These are phyloP conservation scores for Termitomyces sp. DNA, from an alignment of 768 basidiomycete genomes.

Conservation along the genomic window DNA sequence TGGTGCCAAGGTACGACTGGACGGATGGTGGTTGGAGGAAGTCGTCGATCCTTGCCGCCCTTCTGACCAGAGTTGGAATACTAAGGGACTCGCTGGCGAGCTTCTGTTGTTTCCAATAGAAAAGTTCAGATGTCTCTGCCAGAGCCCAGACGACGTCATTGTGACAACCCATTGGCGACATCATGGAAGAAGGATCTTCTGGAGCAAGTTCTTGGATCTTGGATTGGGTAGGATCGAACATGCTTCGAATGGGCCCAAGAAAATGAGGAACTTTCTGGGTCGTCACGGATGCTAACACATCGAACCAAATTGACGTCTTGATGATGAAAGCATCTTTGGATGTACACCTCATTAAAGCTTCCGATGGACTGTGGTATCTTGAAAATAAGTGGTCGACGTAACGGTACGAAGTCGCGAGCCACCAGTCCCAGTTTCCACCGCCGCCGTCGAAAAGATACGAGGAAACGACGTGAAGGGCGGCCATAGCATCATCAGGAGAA, in stretches of 20 bases:
- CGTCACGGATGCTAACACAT: constrained; percentile 76
- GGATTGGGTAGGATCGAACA: constrained; percentile 46
- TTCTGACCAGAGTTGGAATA: constrained; percentile 51
- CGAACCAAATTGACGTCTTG: constrained; percentile 85
- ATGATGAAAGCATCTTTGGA: constrained; percentile 65
- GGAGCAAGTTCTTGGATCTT: constrained; percentile 28
- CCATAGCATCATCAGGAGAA: constrained; percentile 70
- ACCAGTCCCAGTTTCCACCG: constrained; percentile 59
- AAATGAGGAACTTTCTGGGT: constrained; percentile 54
- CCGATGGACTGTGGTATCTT: constrained; percentile 30
- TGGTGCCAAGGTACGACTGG: constrained; percentile 10
- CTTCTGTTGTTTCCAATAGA: constrained; percentile 56
- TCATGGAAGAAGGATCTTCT: constrained; percentile 55
- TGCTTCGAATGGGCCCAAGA: constrained; percentile 42
- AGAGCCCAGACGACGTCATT: constrained; percentile 75
- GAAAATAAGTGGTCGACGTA: constrained; percentile 49
- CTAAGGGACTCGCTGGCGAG: constrained; percentile 40
- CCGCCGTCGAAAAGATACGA: constrained; percentile 77
- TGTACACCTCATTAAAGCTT: constrained; percentile 37
- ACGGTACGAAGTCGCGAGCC: constrained; percentile 52
- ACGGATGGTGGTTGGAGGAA: constrained; percentile 22
- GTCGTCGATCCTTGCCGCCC: constrained; percentile 45
- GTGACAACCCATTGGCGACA: constrained; percentile 81
- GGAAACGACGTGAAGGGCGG: constrained; percentile 71
- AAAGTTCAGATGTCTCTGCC: constrained; percentile 63